Evolutionary conservation across 2,329 filamentous ascomycete genomes (phyloP).

Genomic region (Fusarium sp.): DNA sequence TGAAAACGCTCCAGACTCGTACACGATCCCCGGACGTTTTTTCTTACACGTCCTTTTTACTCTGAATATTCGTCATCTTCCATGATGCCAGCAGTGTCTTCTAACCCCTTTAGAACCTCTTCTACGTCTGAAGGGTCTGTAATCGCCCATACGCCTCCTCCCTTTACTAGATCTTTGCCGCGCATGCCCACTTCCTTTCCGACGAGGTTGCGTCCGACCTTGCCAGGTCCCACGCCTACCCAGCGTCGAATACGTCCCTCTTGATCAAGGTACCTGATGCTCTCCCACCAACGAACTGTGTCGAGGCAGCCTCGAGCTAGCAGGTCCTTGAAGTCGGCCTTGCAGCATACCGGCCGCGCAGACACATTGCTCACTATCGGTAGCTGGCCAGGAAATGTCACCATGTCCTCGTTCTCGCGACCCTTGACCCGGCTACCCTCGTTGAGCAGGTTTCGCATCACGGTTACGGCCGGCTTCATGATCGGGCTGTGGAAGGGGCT

Average conservation of each 20-base stretch:
- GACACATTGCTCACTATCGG: constrained; percentile 90
- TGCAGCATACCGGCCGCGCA: constrained; percentile 79
- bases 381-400: constrained; percentile 80
- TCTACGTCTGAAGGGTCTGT: constrained; percentile 83
- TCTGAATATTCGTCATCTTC: constrained; percentile 60
- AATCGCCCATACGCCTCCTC: constrained; percentile 93
- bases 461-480: constrained; percentile 84
- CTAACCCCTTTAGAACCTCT: constrained; percentile 72
- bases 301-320: constrained; percentile 87
- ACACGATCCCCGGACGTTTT: constrained; percentile 2
- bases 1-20: constrained; percentile 7
- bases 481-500: constrained; percentile 92
- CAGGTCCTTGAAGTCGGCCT: constrained; percentile 80
- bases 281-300: constrained; percentile 95
- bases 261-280: constrained; percentile 88
- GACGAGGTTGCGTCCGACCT: constrained; percentile 92
- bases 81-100: constrained; percentile 69
- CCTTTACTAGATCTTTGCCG: constrained; percentile 81
- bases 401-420: constrained; percentile 69
- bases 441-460: constrained; percentile 77
- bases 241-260: constrained; percentile 84
- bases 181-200: constrained; percentile 95
- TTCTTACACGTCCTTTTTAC: constrained; percentile 19
- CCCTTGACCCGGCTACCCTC: constrained; percentile 66
- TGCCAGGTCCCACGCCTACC: constrained; percentile 93